A percentile compares a stretch with the other conserved stretches of the same genome.
Evolutionary conservation across 306 rosid genomes (phyloP).

Genomic region (Quercus rubra): DNA sequence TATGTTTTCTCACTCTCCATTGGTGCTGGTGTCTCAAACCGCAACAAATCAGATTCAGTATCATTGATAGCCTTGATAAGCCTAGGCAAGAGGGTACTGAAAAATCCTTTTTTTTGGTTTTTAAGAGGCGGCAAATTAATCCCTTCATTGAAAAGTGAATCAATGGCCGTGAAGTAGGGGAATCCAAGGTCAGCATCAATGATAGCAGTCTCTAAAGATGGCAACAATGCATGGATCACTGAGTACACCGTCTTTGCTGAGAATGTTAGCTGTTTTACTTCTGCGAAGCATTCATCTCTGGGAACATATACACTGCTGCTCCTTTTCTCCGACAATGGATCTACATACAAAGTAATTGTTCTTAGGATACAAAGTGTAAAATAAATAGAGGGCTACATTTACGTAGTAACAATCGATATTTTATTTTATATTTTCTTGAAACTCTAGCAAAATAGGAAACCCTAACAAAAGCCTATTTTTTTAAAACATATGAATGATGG

Average conservation of each 20-base stretch:
- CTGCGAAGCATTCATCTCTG: slow-evolving; percentile 63
- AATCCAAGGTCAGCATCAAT: slow-evolving; percentile 36
- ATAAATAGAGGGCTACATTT: not conserved
- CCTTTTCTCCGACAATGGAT: slow-evolving; percentile 43
- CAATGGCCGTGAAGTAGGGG: slow-evolving; percentile 51
- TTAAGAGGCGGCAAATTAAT: slow-evolving; percentile 35
- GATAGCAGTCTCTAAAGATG: slow-evolving; percentile 22
- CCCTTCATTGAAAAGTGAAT: slow-evolving; percentile 52
- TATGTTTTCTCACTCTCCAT: slow-evolving; percentile 41
- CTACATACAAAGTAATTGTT: slow-evolving; percentile 19
- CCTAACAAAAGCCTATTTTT: no score
- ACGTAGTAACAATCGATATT: not conserved
- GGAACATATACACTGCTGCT: slow-evolving; percentile 53
- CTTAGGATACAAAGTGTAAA: not conserved
- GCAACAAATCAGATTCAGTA: slow-evolving; percentile 29
- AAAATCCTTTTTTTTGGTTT: not conserved
- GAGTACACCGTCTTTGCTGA: slow-evolving; percentile 29
- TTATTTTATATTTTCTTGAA: no score
- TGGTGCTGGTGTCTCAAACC: slow-evolving; percentile 52
- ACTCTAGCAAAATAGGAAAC: no score
- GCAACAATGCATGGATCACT: slow-evolving; percentile 43
- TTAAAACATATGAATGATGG: no score
- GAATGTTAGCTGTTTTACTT: slow-evolving; percentile 45
- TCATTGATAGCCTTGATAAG: slow-evolving; percentile 30
- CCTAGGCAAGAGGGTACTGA: slow-evolving; percentile 38